phyloP scores from a whole-genome alignment of 148 eudicot species.

The Diospyros kaki region DNA sequence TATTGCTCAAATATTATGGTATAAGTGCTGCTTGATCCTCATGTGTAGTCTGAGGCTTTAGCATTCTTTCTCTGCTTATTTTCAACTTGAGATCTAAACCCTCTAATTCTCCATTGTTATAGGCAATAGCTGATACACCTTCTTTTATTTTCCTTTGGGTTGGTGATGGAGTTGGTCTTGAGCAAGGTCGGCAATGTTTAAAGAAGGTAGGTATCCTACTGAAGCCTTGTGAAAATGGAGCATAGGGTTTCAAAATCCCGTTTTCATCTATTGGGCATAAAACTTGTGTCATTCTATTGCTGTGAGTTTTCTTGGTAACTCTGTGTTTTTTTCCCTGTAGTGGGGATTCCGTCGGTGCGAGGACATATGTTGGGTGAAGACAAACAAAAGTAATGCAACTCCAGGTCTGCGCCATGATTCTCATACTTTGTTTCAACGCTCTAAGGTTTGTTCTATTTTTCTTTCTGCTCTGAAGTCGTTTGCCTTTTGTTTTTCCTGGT shows the following conservation, averaged over 20 bases:
- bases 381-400: slow-evolving; percentile 78
- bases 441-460: slow-evolving; percentile 59
- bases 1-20: not conserved
- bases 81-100: not conserved
- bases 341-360: slow-evolving; percentile 99
- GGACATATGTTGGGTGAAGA: slow-evolving; percentile 99
- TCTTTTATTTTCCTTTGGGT: slow-evolving; percentile 98
- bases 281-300: not conserved
- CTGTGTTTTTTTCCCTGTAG: slow-evolving; percentile 36
- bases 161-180: slow-evolving; percentile 97
- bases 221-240: not conserved
- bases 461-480: not conserved
- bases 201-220: slow-evolving; percentile 82
- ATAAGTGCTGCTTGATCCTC: not conserved
- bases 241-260: not conserved
- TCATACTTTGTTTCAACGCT: slow-evolving; percentile 87
- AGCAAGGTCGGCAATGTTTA: slow-evolving; percentile 93
- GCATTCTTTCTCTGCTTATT: not conserved
- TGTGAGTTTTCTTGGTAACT: not conserved
- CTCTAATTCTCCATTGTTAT: slow-evolving; percentile 9
- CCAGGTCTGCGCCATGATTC: slow-evolving; percentile 94
- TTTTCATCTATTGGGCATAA: not conserved
- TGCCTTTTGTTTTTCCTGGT: not conserved
- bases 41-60: not conserved
- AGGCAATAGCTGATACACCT: slow-evolving; percentile 98